Evolutionary conservation across 1,139 yeast species (phyloP).

Genomic region (Saccharomyces hybrid): DNA sequence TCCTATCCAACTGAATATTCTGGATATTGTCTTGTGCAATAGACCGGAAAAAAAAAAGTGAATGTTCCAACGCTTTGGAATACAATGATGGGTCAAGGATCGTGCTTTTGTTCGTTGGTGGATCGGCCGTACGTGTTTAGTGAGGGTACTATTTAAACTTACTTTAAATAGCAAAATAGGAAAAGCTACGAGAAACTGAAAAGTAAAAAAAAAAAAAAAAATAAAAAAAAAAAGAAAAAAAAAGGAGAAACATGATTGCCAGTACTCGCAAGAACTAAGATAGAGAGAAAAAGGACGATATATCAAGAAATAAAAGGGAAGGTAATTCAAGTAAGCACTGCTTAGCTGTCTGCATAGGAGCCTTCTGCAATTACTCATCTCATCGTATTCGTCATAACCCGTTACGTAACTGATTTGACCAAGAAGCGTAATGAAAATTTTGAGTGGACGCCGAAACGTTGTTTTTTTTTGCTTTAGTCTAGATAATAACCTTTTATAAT

Average conservation of each 20-base stretch:
- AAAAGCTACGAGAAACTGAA: neutral
- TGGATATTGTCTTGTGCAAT: neutral
- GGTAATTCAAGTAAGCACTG: neutral
- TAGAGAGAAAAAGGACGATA: neutral
- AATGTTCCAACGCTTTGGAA: neutral
- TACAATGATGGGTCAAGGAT: neutral
- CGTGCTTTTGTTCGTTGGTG: neutral
- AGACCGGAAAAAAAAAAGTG: neutral
- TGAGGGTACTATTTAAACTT: neutral
- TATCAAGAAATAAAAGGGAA: no score
- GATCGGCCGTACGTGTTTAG: neutral
- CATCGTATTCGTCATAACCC: neutral
- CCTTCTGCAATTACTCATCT: neutral
- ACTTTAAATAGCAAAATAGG: neutral
- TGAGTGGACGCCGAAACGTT: neutral
- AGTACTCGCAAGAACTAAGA: neutral
- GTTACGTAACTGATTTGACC: neutral
- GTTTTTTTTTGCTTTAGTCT: neutral
- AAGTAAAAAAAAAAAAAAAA: constrained; percentile 1
- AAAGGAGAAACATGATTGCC: neutral
- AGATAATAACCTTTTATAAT: neutral
- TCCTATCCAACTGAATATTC: neutral
- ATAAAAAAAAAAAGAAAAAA: constrained; percentile 1
- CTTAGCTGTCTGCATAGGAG: neutral
- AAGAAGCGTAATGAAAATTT: neutral